Conservation (phyloP, 2,329 filamentous ascomycete species). For the Fusarium camptoceras region DNA sequence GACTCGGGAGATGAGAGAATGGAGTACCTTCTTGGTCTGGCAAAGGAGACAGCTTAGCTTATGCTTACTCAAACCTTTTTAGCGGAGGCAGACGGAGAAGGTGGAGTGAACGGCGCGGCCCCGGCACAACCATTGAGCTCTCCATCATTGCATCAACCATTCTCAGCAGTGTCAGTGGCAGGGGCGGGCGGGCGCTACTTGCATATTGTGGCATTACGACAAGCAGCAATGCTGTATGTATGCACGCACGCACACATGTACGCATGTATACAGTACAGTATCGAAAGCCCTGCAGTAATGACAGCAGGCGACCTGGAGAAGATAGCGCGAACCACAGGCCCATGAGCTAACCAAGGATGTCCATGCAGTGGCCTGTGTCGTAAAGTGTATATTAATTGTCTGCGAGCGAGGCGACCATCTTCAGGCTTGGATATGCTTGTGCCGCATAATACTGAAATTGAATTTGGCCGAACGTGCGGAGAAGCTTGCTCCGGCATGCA, state of each 20-base stretch:
- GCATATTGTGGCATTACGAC: conserved; percentile 17
- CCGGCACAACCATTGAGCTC: conserved; percentile 38
- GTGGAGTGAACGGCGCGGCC: conserved; percentile 42
- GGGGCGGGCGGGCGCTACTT: conserved; percentile 29
- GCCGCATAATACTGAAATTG: conserved; percentile 35
- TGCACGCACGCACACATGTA: conserved; percentile 2
- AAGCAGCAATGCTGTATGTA: conserved; percentile 17
- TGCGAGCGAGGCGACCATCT: conserved; percentile 24
- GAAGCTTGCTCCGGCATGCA: conserved; percentile 40
- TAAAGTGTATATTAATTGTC: conserved; percentile 14
- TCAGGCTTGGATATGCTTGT: conserved; percentile 35
- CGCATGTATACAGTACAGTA: conserved; percentile 10
- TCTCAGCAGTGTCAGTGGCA: conserved; percentile 18
- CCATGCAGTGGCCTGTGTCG: conserved; percentile 26
- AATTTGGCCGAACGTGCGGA: conserved; percentile 44
- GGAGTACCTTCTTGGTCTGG: conserved; percentile 38
- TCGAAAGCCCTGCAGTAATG: conserved; percentile 34
- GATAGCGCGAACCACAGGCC: conserved; percentile 42
- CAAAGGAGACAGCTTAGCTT: conserved; percentile 43
- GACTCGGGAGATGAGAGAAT: conserved; percentile 42
- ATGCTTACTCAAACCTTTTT: conserved; percentile 46
- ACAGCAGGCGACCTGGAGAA: conserved; percentile 35
- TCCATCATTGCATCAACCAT: conserved; percentile 36
- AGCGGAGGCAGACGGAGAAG: conserved; percentile 41
- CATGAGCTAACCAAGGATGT: conserved; percentile 16